phyloP scores from a whole-genome alignment of 345 rosid species.

The Alliaria petiolata region DNA sequence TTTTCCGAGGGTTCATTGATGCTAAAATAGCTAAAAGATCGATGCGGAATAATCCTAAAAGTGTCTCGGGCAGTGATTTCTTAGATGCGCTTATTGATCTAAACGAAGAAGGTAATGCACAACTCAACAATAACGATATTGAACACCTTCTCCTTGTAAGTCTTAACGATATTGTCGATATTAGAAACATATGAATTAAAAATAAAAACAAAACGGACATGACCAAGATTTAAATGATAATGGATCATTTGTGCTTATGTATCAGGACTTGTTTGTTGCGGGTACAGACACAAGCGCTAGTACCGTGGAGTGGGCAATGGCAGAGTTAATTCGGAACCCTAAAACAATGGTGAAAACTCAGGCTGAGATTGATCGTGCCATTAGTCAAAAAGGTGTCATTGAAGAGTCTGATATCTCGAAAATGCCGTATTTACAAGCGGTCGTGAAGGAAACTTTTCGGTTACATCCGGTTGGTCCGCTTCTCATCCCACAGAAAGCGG shows the following conservation, averaged over 20 bases:
- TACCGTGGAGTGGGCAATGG: constrained; percentile 32
- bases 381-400: too few relatives aligned
- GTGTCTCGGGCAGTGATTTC: constrained; percentile 21
- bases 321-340: constrained; percentile 25
- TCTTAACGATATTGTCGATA: background rate
- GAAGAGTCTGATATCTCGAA: too few relatives aligned
- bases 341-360: too few relatives aligned
- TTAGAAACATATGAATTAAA: background rate
- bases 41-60: background rate
- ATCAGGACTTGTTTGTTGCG: constrained; percentile 37
- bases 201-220: background rate
- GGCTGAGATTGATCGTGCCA: too few relatives aligned
- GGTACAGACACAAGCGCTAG: constrained; percentile 16
- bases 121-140: background rate
- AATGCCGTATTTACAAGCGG: constrained; percentile 1
- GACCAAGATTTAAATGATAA: background rate
- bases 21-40: background rate
- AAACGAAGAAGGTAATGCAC: constrained; percentile 10
- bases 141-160: background rate
- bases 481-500: background rate
- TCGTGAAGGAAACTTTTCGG: constrained; percentile 37
- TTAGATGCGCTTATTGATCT: constrained; percentile 31
- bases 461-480: constrained; percentile 40
- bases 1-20: constrained; percentile 28
- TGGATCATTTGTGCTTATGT: background rate